Evolutionary conservation across 2,329 filamentous ascomycete species (phyloP), one percentile per base, ranked within the genome.

Genomic region (Alternaria angustiovoidea): DNA sequence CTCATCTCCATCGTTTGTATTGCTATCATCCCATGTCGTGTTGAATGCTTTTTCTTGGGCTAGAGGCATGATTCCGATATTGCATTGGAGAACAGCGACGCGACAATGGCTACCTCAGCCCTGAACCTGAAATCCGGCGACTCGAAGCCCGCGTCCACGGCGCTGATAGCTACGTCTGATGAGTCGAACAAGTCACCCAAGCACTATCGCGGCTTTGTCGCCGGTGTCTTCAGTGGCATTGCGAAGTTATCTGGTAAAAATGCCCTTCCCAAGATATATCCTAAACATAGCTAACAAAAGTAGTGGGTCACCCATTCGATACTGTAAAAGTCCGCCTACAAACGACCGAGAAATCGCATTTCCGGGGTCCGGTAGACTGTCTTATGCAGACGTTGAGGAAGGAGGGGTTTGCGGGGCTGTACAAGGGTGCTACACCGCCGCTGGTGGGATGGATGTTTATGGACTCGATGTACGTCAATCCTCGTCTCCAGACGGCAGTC

Each of bases 381-480:
- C 82, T 97, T 9, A 79, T 91, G 57, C 90, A 94, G 77, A 99
- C 95, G 9, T 67, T 98, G 28, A 88, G 90, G 61, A 91, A 93
- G 75, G 95, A 99, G 79, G 94, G 94, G 48, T 81, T 96, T 47
- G 81, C 85, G 51, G 95, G 93, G 3, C 83, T 99, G 42, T 99
- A 98, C 85, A 99, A 98, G 82, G 94, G 94, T 71, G 93, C 93
- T 11, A 92, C 91, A 28, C 94, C 94, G 57, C 95, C 95, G 53
- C 84, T 98, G 49, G 88, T 97, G 52, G 95, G 95, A 70, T 98
- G 95, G 95, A 97, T 98, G 91, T 92, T 96, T 74, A 98, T 98
- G 94, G 95, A 99, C 82, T 88, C 86, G 55, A 78, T 90, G 82
- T 86, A 78, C 66, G 80, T n/a, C 20, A 65, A 24, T n/a, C 12